Evolutionary conservation across 257 asterid species (phyloP).

Genomic region (Penstemon eatonii): DNA sequence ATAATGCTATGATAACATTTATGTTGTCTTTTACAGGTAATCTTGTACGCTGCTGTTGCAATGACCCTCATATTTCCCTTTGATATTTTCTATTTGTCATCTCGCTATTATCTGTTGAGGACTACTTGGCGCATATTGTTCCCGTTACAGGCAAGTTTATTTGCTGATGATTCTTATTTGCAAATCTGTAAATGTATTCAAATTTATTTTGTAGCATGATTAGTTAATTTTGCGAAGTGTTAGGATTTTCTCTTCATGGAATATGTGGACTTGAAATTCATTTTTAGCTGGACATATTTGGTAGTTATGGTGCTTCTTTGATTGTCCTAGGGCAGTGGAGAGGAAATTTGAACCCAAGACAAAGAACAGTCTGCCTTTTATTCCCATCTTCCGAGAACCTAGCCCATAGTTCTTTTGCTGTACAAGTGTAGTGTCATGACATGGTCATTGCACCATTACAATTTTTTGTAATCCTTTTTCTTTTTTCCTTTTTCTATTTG

Average conservation of each 20-base stretch:
- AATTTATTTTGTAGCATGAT: slow-evolving; percentile 5
- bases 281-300: not conserved
- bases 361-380: not conserved
- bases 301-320: not conserved
- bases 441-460: not conserved
- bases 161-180: slow-evolving; percentile 16
- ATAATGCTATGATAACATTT: slow-evolving; percentile 25
- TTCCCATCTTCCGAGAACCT: not conserved
- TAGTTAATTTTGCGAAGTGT: slow-evolving; percentile 14
- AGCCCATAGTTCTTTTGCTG: not conserved
- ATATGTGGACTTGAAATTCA: not conserved
- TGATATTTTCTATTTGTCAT: slow-evolving; percentile 83
- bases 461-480: not conserved
- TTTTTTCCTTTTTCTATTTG: not conserved
- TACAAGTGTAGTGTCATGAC: not conserved
- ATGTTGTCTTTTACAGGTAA: slow-evolving; percentile 64
- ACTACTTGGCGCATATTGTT: slow-evolving; percentile 81
- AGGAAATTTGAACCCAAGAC: not conserved
- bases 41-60: slow-evolving; percentile 73
- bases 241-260: not conserved
- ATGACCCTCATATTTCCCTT: slow-evolving; percentile 90
- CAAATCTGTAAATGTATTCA: not conserved
- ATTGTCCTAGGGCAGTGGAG: slow-evolving; percentile 1
- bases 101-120: slow-evolving; percentile 89
- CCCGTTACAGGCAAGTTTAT: slow-evolving; percentile 86